Evolutionary conservation across 1,139 yeast species (phyloP), one percentile per base, ranked within the genome.

Genomic region (Wickerhamiella pararugosa): DNA sequence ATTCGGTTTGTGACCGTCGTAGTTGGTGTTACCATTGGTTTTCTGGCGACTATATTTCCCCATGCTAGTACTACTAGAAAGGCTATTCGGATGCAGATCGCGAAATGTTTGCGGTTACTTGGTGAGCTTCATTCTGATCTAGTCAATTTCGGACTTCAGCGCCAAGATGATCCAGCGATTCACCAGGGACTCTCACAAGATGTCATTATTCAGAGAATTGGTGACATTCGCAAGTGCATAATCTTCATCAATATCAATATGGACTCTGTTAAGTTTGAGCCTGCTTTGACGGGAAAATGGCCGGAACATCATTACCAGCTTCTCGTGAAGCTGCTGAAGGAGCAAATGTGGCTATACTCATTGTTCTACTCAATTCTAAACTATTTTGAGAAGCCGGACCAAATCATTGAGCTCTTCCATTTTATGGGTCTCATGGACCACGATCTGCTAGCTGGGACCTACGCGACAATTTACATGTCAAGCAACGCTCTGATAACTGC

Each of bases 1-100:
- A 47, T 56, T 7, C 53, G 66, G 27, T 58, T 59, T 31, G 58
- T 57, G 6, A 53, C 60, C 1, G 64, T 60, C 8, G 34, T 52
- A 6, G 50, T 56, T 29, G 66, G 65, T 2, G 45, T 61, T 7
- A 27, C 53, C 1, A 45, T 58, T n/a, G 62, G 60, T 2, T 57
- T 57, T 33, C 33, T 61, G 26, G 59, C 58, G 11, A 49, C 57
- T 6, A 42, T 59, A 6, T 44, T 62, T 15, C 66, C 66, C 5
- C 45, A 49, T 30, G 59, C 64, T 0, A 46, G 39, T 32, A 50
- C 52, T 5, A 54, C 52, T 3, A 51, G 51, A 41, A 37, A 43
- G 30, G 51, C 50, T 0, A 46, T 58, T 8, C 50, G 62, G 9
- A 50, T 45, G 25, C 52, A 49, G 3, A 40, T 58, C 8, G 53